phyloP scores from a whole-genome alignment of 192 early-diverging fungal genomes.

The Coemansia sp. region DNA sequence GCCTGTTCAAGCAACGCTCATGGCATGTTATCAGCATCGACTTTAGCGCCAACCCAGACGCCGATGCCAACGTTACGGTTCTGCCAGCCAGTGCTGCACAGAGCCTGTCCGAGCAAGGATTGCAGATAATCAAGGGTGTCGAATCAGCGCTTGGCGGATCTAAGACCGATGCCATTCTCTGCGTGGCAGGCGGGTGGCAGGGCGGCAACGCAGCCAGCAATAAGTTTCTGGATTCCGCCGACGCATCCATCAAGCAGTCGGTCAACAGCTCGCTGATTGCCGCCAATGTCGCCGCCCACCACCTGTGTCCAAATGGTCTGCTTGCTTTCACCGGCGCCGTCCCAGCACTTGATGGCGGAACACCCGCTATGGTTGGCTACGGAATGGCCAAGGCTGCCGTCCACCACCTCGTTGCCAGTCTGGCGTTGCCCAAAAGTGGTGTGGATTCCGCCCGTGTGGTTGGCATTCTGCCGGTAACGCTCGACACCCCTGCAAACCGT shows the following conservation, averaged over 20 bases:
- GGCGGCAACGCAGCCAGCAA: constrained; percentile 79
- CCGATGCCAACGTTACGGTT: constrained; percentile 71
- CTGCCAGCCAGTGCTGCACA: constrained; percentile 18
- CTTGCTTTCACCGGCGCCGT: constrained; percentile 79
- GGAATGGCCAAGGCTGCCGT: constrained; percentile 93
- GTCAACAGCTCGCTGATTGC: constrained; percentile 82
- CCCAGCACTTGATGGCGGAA: constrained; percentile 68
- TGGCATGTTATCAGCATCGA: constrained; percentile 84
- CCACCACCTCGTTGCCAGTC: constrained; percentile 81
- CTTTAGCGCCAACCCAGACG: constrained; percentile 68
- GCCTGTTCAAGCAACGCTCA: constrained; percentile 66
- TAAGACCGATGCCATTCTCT: constrained; percentile 82
- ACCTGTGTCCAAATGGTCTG: constrained; percentile 70
- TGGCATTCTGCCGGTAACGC: constrained; percentile 69
- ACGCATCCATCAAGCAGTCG: constrained; percentile 79
- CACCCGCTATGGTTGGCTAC: constrained; percentile 85
- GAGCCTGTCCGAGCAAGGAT: constrained; percentile 62
- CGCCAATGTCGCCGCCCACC: constrained; percentile 70
- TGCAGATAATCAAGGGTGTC: constrained; percentile 56
- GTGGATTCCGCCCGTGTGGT: constrained; percentile 73
- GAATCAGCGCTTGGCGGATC: constrained; percentile 21
- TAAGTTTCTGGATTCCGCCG: constrained; percentile 68
- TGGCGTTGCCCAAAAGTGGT: constrained; percentile 68
- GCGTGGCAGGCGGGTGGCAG: constrained; percentile 95
- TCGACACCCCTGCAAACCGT: constrained; percentile 93